Evolutionary conservation across 495 filamentous ascomycete species (phyloP), one percentile per base, ranked within the genome.

Genomic region (Lophium mytilinum): DNA sequence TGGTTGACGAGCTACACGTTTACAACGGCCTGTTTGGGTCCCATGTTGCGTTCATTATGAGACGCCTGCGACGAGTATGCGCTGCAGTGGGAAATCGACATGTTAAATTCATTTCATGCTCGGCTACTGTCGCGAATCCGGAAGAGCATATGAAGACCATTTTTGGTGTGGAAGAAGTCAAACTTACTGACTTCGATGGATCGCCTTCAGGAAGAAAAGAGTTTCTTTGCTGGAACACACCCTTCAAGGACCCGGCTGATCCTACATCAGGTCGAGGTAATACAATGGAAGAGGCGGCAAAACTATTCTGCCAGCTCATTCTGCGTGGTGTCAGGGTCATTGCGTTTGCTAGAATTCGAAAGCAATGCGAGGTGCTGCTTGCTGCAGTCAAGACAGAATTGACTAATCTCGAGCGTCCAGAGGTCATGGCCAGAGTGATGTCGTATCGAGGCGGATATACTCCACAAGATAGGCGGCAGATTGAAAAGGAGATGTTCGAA

Each of bases 161-260:
- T 39, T 99, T 98, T 65, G 90, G 90, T n/a, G 78, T 96, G 21
- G 78, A 91, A 19, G 72, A 82, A 34, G 86, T 96, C 9, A 80
- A 77, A 55, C 66, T 97, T 37, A 83, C 88, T 1, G 89, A 95
- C 72, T 90, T 89, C 69, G 93, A 97, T 65, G 93, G 93, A 2
- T 96, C 90, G 3, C 94, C 93, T 1, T 88, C 89, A 10, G 93
- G 93, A 7, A 78, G 89, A 24, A 99, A 99, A 65, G 90, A 96
- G 67, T 97, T 97, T 55, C 70, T 99, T 8, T 96, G 90, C 72
- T 99, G 93, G 93, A 97, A 97, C 60, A 96, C 94, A 1, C 94
- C 93, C 2, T 96, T 84, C 73, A 95, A 89, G 73, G 93, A 95
- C 65, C 88, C 90, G 1, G 74, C 75, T 8, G 93, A 97, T 69